These are phyloP conservation scores for Ceratocystis eucalypticola DNA, from an alignment of 2,329 filamentous ascomycete genomes.

Conservation along the genomic window DNA sequence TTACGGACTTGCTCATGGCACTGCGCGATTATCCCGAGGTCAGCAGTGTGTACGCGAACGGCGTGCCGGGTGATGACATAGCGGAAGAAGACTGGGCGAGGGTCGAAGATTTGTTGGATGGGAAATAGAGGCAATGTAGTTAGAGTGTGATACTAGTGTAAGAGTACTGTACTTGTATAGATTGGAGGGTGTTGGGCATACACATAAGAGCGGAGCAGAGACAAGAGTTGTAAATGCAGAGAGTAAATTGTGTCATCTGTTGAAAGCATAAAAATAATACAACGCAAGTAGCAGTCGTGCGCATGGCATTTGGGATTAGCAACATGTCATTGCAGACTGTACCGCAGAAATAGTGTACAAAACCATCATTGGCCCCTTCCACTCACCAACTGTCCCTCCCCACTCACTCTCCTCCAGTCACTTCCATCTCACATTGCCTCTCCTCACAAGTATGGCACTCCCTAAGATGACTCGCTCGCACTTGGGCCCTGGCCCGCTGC, in stretches of 20 bases:
- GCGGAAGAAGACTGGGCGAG: conserved; percentile 36
- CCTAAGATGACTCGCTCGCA: conserved; percentile 16
- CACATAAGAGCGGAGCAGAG: neutral
- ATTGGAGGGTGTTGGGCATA: neutral
- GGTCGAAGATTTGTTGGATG: conserved; percentile 27
- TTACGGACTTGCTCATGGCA: conserved; percentile 44
- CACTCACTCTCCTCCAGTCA: neutral
- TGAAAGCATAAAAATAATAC: neutral
- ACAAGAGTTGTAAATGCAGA: neutral
- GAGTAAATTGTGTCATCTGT: conserved; percentile 1
- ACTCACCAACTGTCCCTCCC: neutral
- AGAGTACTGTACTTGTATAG: neutral
- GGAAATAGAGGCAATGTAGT: conserved; percentile 25
- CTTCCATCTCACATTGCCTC: neutral
- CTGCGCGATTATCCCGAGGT: conserved; percentile 53
- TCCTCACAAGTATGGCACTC: neutral
- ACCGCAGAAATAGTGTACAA: conserved; percentile 1
- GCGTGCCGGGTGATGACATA: conserved; percentile 30
- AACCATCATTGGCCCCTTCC: neutral
- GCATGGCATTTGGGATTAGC: neutral
- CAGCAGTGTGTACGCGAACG: conserved; percentile 63
- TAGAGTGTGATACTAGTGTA: neutral
- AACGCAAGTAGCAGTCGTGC: neutral
- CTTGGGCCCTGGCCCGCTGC: conserved; percentile 22
- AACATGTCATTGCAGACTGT: neutral